phyloP scores from a whole-genome alignment of 768 basidiomycete species.

The Lepiota subincarnata region DNA sequence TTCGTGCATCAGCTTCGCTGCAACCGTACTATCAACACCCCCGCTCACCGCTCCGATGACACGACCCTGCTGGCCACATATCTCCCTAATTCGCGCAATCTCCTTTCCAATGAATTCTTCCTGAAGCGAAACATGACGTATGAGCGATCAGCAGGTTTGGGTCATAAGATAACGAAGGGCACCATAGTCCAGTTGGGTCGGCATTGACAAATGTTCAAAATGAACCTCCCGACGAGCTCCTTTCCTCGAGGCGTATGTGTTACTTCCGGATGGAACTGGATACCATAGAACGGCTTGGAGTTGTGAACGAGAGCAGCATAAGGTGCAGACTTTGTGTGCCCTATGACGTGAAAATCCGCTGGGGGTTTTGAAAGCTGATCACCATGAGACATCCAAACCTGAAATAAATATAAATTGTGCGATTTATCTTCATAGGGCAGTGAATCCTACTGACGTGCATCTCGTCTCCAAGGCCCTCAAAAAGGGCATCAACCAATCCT shows the following conservation, averaged over 20 bases:
- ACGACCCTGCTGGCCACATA: constrained; percentile 90
- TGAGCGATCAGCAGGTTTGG: constrained; percentile 7
- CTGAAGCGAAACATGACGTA: constrained; percentile 33
- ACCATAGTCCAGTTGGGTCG: constrained; percentile 92
- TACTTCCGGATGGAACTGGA: constrained; percentile 99
- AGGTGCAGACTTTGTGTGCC: constrained; percentile 81
- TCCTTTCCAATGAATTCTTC: constrained; percentile 98
- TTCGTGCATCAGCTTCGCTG: constrained; percentile 99
- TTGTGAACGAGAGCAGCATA: constrained; percentile 93
- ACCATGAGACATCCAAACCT: constrained; percentile 99
- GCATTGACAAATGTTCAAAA: constrained; percentile 82
- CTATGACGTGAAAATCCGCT: constrained; percentile 81
- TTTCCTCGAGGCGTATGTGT: constrained; percentile 90
- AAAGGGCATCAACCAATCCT: constrained; percentile 64
- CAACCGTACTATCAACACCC: constrained; percentile 97
- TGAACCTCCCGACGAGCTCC: constrained; percentile 84
- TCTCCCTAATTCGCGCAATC: constrained; percentile 87
- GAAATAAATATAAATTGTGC: constrained; percentile 7
- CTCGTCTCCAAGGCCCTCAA: constrained; percentile 82
- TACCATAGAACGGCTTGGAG: constrained; percentile 86
- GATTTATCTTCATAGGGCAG: not conserved
- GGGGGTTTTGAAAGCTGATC: constrained; percentile 87
- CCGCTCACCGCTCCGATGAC: constrained; percentile 98
- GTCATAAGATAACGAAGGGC: constrained; percentile 13
- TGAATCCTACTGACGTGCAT: constrained; percentile 60